These are phyloP conservation scores for Colletotrichum horii DNA, from an alignment of 2,329 filamentous ascomycete species.

Conservation along the genomic window DNA sequence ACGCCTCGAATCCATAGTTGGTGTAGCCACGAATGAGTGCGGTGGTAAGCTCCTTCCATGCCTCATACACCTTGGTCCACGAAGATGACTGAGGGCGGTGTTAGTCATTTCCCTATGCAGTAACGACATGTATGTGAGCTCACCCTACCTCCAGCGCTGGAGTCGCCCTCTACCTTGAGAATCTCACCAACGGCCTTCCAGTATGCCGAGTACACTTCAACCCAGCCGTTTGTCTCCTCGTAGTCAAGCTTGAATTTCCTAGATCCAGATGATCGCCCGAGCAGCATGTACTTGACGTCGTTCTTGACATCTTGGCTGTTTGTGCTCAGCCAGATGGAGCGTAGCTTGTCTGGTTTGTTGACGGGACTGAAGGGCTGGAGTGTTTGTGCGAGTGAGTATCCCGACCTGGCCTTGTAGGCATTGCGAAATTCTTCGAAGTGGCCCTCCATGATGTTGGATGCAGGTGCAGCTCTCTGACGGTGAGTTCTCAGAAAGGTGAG, in stretches of 20 bases:
- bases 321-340: slow-evolving; percentile 73
- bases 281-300: slow-evolving; percentile 76
- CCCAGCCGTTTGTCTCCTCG: slow-evolving; percentile 80
- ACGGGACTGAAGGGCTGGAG: slow-evolving; percentile 73
- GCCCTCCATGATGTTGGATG: slow-evolving; percentile 64
- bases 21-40: slow-evolving; percentile 82
- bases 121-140: background rate
- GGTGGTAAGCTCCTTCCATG: slow-evolving; percentile 86
- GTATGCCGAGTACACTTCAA: slow-evolving; percentile 81
- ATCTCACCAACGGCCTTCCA: slow-evolving; percentile 84
- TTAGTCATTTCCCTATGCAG: background rate
- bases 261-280: slow-evolving; percentile 48
- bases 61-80: slow-evolving; percentile 83
- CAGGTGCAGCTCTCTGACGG: background rate
- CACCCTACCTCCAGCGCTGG: slow-evolving; percentile 34
- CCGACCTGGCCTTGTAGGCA: slow-evolving; percentile 69
- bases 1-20: slow-evolving; percentile 77
- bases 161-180: slow-evolving; percentile 65
- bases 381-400: slow-evolving; percentile 75
- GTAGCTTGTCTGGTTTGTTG: slow-evolving; percentile 68
- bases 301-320: slow-evolving; percentile 68
- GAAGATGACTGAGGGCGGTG: slow-evolving; percentile 45
- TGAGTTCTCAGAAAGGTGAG: background rate
- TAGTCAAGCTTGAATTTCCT: slow-evolving; percentile 61
- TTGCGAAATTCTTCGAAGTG: slow-evolving; percentile 76